Evolutionary conservation across 805 yeast species (phyloP), one percentile per base, ranked within the genome.

Genomic region (Cyberlindnera petersonii): DNA sequence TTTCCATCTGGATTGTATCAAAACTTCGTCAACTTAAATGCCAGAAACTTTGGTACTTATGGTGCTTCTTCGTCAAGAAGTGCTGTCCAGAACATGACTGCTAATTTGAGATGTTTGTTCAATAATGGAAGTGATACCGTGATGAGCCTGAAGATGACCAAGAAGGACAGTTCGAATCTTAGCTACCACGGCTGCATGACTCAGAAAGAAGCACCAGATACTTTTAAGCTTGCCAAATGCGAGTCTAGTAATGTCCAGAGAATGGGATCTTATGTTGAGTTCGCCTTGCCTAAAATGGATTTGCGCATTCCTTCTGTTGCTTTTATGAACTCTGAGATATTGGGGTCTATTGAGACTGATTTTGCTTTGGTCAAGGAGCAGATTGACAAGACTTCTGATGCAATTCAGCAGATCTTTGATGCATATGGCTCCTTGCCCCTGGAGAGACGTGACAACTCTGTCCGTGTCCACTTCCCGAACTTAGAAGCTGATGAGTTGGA

Each of bases 391-490:
- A 60, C 79, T 23, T 59, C 66, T 46, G 55, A 62, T 17, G 73
- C 72, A 44, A 61, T 77, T 33, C 49, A 61, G 28, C 54, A 56
- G 31, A 65, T 77, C 26, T 65, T 77, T 42, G 74, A 77, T 22
- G 49, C 58, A 4, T 74, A 80, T 40, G 93, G 93, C 3, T 77
- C 79, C 45, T 72, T 79, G 47, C 87, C 85, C 8, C 65, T 82
- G 39, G 66, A 77, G 33, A 60, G 74, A 38, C 67, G 66, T 32
- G 52, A 61, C 26, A 56, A 62, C 10, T 62, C 67, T 22, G 59
- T 78, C 36, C 64, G 81, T 47, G 75, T 81, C 11, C 81, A 75
- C 55, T 85, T 86, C 63, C 87, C 91, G 24, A 84, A 82, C 55
- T 71, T 82, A 43, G 86, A 82, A 43, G 60, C 69, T 6, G 64